Conservation (phyloP, 2,329 filamentous ascomycete species). For the Xylaria sp. region DNA sequence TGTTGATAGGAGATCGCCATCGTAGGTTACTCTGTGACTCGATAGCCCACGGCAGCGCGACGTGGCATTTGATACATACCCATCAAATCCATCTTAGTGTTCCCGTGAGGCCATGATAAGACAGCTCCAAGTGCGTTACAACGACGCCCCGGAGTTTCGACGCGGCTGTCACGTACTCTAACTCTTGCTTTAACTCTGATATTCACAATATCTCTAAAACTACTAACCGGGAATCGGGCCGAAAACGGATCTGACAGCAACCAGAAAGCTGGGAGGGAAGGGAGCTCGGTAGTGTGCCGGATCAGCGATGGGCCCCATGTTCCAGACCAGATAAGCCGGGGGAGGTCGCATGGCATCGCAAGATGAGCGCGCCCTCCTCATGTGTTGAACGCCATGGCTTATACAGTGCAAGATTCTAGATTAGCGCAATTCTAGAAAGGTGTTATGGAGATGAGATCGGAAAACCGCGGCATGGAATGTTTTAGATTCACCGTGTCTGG, state of each 20-base stretch:
- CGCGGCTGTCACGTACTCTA: not conserved
- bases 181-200: conserved; percentile 5
- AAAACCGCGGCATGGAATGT: not conserved
- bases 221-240: conserved; percentile 24
- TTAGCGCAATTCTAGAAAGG: not conserved
- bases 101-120: not conserved
- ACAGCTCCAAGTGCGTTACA: not conserved
- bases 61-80: conserved; percentile 21
- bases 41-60: conserved; percentile 9
- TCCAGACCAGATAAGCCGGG: conserved; percentile 30
- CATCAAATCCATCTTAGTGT: not conserved
- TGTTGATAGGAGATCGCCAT: not conserved
- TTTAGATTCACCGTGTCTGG: not conserved
- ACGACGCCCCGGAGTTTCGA: not conserved
- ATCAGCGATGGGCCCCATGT: conserved; percentile 24
- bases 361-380: conserved; percentile 18
- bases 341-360: conserved; percentile 2
- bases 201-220: conserved; percentile 3
- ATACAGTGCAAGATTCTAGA: not conserved
- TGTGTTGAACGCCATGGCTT: conserved; percentile 14
- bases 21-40: not conserved
- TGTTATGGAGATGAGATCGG: not conserved
- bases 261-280: conserved; percentile 20
- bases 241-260: conserved; percentile 26
- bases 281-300: conserved; percentile 28